phyloP scores from a whole-genome alignment of 2,329 filamentous ascomycete species.

The Diaporthe australafricana region DNA sequence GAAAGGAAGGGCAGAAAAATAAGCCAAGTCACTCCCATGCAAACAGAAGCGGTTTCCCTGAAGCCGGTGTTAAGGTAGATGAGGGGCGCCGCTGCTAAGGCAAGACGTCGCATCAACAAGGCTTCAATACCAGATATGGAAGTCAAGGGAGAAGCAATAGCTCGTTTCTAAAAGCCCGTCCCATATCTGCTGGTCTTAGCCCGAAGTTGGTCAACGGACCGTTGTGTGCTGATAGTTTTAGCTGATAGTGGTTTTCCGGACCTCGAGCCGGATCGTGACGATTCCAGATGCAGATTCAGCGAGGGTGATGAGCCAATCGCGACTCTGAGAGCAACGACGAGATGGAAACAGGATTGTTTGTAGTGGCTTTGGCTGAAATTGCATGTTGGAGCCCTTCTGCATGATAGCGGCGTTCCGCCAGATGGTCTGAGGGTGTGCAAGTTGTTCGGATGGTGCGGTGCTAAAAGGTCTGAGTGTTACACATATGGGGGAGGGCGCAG shows the following conservation, averaged over 20 bases:
- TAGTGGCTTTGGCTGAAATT: slow-evolving; percentile 3
- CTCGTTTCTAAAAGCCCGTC: neutral
- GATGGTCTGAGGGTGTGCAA: slow-evolving; percentile 13
- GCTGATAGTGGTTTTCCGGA: neutral
- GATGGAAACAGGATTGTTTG: slow-evolving; percentile 22
- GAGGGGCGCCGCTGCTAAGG: neutral
- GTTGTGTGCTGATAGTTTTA: neutral
- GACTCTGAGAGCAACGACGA: neutral
- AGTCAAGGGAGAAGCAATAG: neutral
- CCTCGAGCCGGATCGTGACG: neutral
- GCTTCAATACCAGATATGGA: neutral
- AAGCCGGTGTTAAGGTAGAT: neutral
- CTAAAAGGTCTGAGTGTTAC: slow-evolving; percentile 12
- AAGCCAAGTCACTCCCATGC: too few relatives aligned
- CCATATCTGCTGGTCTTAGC: neutral
- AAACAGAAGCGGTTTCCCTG: too few relatives aligned
- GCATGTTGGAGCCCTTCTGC: slow-evolving; percentile 9
- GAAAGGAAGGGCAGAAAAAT: too few relatives aligned
- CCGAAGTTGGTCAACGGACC: neutral
- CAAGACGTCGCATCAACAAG: neutral
- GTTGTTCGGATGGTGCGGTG: slow-evolving; percentile 14
- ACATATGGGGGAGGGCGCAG: neutral
- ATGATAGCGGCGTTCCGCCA: slow-evolving; percentile 11
- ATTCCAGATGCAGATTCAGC: neutral
- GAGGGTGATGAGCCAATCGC: slow-evolving; percentile 14